Percentiles rank a stretch among this genome's conserved stretches.
Evolutionary conservation across 148 eudicot genomes (phyloP).

Genomic region (Silene conica): DNA sequence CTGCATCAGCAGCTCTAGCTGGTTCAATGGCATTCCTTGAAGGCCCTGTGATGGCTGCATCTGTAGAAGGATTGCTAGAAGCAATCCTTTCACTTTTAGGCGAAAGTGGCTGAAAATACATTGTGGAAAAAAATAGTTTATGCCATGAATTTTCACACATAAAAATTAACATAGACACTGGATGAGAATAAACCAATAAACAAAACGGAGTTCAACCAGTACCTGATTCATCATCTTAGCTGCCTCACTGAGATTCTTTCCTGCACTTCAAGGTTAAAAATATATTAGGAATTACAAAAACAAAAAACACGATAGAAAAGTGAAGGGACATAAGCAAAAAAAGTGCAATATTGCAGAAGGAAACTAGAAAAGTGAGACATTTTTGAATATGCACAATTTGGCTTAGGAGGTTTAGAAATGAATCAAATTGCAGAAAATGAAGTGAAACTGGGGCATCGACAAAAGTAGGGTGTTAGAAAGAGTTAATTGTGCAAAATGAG

Average conservation of each 20-base stretch:
- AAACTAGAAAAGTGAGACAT: too few relatives aligned
- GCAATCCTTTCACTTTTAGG: constrained; percentile 83
- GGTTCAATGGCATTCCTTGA: constrained; percentile 49
- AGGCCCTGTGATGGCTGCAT: constrained; percentile 59
- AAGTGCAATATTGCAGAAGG: background rate
- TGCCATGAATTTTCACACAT: constrained; percentile 1
- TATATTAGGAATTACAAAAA: background rate
- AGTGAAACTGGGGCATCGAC: too few relatives aligned
- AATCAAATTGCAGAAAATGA: too few relatives aligned
- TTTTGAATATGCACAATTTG: too few relatives aligned
- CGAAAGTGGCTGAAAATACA: constrained; percentile 51
- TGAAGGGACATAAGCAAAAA: background rate
- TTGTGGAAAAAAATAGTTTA: constrained; percentile 23
- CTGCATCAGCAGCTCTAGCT: constrained; percentile 41
- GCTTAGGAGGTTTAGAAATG: too few relatives aligned
- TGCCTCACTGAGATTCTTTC: constrained; percentile 24
- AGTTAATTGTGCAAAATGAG: too few relatives aligned
- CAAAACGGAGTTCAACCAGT: background rate
- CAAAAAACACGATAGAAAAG: background rate
- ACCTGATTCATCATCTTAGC: constrained; percentile 37
- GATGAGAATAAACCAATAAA: background rate
- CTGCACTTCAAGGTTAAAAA: constrained; percentile 15
- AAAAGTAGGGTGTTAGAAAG: too few relatives aligned
- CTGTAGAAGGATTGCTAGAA: constrained; percentile 65
- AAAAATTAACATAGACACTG: background rate